Conservation (phyloP, 495 filamentous ascomycete species). For the Sordaria brevicollis region DNA sequence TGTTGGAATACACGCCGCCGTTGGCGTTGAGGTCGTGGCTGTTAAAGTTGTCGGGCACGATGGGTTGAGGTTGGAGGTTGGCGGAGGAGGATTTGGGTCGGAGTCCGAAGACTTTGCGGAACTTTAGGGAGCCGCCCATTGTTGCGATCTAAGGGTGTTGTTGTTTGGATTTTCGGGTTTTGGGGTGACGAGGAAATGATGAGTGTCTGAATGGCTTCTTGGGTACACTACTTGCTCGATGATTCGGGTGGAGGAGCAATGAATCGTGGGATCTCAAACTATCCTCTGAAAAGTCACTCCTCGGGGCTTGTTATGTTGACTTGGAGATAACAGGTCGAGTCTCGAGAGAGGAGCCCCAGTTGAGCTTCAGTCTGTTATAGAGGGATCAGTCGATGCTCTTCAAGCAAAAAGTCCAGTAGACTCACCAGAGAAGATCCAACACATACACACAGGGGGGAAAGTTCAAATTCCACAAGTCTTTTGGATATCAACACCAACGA, state of each 20-base stretch:
- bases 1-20: neutral
- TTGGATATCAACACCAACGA: neutral
- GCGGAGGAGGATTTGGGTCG: neutral
- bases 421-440: neutral
- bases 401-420: neutral
- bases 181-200: neutral
- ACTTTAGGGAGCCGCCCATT: neutral
- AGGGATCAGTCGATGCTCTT: neutral
- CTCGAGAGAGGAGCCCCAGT: neutral
- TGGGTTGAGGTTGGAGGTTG: neutral
- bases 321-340: neutral
- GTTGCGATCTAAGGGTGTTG: neutral
- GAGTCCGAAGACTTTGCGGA: neutral
- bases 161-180: neutral
- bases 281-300: neutral
- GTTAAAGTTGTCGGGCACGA: neutral
- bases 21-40: neutral
- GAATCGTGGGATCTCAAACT: neutral
- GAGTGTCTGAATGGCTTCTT: neutral
- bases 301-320: neutral
- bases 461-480: neutral
- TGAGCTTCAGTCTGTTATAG: neutral
- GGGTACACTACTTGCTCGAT: neutral
- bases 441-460: neutral
- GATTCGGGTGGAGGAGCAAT: neutral